These are phyloP conservation scores for Carpinus fangiana DNA, from an alignment of 306 rosid species.

Conservation along the genomic window DNA sequence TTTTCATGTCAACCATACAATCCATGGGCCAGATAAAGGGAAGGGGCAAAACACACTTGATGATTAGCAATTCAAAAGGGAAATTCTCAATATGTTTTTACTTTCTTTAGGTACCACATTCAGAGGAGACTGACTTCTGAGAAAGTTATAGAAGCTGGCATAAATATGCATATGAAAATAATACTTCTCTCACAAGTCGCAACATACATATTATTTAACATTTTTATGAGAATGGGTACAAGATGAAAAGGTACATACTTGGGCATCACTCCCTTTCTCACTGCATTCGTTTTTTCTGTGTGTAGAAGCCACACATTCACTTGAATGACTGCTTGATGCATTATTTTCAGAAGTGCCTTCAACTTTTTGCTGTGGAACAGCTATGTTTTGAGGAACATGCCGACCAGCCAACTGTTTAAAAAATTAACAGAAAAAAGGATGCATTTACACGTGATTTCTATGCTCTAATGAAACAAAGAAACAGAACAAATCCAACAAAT, in stretches of 20 bases:
- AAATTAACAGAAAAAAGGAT: background rate
- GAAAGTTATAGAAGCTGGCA: background rate
- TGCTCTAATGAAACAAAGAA: slow-evolving; percentile 16
- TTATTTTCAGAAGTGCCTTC: slow-evolving; percentile 45
- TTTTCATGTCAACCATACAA: background rate
- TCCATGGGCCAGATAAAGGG: background rate
- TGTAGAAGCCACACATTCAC: slow-evolving; percentile 43
- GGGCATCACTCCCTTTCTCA: slow-evolving; percentile 54
- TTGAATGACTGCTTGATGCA: slow-evolving; percentile 46
- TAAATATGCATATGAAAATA: background rate
- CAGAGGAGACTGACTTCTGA: background rate
- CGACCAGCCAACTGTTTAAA: slow-evolving; percentile 32
- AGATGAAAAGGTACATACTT: slow-evolving; percentile 42
- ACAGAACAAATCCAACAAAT: background rate
- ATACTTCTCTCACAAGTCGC: background rate
- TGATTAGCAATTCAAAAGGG: background rate
- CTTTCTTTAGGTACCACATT: background rate
- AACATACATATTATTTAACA: background rate
- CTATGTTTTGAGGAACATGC: slow-evolving; percentile 23
- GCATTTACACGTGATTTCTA: background rate
- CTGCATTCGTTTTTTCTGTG: slow-evolving; percentile 42
- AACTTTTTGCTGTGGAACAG: slow-evolving; percentile 30
- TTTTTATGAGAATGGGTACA: background rate
- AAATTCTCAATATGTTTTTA: background rate
- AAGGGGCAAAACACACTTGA: background rate